Percentiles rank a stretch among this genome's conserved stretches.
Conservation (phyloP, 2,329 filamentous ascomycete species). For the Cercospora nicotianae region DNA sequence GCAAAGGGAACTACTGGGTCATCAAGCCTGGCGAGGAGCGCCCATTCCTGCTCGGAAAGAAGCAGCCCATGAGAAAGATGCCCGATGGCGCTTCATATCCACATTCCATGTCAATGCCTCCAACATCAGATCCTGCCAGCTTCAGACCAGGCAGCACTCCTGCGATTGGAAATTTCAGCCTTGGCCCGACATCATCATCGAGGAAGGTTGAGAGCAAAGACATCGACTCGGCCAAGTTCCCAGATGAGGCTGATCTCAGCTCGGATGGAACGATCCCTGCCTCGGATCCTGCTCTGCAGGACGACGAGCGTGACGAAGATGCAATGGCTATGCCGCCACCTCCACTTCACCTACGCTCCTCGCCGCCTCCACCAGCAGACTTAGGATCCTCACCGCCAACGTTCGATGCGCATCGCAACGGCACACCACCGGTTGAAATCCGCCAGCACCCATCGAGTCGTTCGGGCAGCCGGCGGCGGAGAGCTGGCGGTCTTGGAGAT, state of each 20-base stretch:
- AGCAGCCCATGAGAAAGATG: slow-evolving; percentile 55
- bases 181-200: slow-evolving; percentile 34
- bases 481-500: slow-evolving; percentile 78
- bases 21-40: slow-evolving; percentile 88
- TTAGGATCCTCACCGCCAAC: slow-evolving; percentile 95
- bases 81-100: slow-evolving; percentile 50
- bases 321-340: slow-evolving; percentile 45
- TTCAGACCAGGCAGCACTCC: slow-evolving; percentile 44
- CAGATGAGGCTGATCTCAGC: slow-evolving; percentile 52
- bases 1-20: slow-evolving; percentile 96
- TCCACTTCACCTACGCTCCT: slow-evolving; percentile 58
- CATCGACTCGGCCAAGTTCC: slow-evolving; percentile 53
- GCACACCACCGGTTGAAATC: slow-evolving; percentile 72
- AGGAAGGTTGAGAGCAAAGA: slow-evolving; percentile 43
- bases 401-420: slow-evolving; percentile 62
- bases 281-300: slow-evolving; percentile 52
- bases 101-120: slow-evolving; percentile 31
- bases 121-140: slow-evolving; percentile 31
- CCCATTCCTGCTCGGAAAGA: slow-evolving; percentile 85
- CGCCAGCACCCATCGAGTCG: slow-evolving; percentile 64
- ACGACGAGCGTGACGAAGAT: slow-evolving; percentile 45
- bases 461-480: slow-evolving; percentile 68
- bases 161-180: slow-evolving; percentile 39
- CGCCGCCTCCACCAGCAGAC: slow-evolving; percentile 62
- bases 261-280: slow-evolving; percentile 55